Evolutionary conservation across 2,329 filamentous ascomycete species (phyloP).

Genomic region (Colletotrichum siamense): DNA sequence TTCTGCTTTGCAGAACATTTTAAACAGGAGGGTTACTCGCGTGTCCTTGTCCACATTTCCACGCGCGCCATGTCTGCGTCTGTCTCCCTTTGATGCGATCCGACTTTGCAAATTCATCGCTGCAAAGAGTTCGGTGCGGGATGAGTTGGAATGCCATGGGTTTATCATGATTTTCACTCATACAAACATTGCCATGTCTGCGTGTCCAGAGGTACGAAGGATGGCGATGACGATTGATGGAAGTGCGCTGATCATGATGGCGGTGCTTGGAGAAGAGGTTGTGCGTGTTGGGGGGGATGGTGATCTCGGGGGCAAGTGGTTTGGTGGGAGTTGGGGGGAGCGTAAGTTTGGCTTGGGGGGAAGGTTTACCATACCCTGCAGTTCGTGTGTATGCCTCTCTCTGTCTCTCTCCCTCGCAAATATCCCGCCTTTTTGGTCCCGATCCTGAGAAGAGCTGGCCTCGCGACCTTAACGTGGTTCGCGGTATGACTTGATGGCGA

Average conservation of each 20-base stretch:
- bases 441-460: background rate
- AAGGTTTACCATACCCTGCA: conserved; percentile 23
- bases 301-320: background rate
- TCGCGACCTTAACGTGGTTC: conserved; percentile 21
- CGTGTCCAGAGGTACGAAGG: background rate
- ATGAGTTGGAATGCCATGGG: conserved; percentile 15
- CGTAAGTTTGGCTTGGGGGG: conserved; percentile 17
- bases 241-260: background rate
- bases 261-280: background rate
- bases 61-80: conserved; percentile 6
- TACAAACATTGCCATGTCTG: conserved; percentile 17
- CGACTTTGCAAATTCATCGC: conserved; percentile 23
- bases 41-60: conserved; percentile 23
- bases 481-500: conserved; percentile 6
- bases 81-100: conserved; percentile 10
- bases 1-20: conserved; percentile 20
- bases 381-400: conserved; percentile 3
- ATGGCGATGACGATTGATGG: background rate
- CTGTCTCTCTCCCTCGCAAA: background rate
- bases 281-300: background rate
- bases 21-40: conserved; percentile 23
- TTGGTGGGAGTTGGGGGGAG: background rate
- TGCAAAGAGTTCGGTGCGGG: conserved; percentile 16
- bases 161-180: conserved; percentile 22
- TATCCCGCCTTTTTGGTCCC: background rate